Evolutionary conservation across 495 filamentous ascomycete species (phyloP), one percentile per base, ranked within the genome.

Genomic region (Podospora appendiculata): DNA sequence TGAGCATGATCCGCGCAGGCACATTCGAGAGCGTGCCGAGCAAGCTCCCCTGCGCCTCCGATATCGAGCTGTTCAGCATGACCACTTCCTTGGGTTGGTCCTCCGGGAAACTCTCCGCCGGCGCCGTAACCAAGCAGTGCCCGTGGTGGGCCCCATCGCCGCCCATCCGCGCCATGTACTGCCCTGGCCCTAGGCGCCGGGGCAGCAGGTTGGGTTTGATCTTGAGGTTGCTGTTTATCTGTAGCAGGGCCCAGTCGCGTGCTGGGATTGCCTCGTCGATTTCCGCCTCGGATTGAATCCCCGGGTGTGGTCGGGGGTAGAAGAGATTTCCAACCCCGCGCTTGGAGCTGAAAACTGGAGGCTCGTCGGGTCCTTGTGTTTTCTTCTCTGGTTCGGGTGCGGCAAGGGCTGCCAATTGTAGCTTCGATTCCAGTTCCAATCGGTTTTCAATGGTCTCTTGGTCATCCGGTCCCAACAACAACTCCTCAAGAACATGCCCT

Each of bases 211-310:
- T 58, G 14, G 56, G 56, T 32, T 54, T 54, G 18, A 58, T 19
- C 38, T 51, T 50, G 47, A 47, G 7, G 7, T 4, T 16, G 7
- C 11, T 1, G 39, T 58, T 34, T 11, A 58, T 51, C 19, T 54
- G 51, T 33, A 58, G 44, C 8, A 58, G 39, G 13, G 56, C 51
- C 56, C 56, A 58, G 47, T 58, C 56, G 3, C 36, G 32, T 13
- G 45, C 2, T 16, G 40, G 41, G 33, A 34, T 38, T 11, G 33
- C 3, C 11, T 18, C 33, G 4, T 39, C 47, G 12, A 32, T 14
- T 2, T 39, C 36, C 5, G 19, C 47, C 18, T 48, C 33, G 18
- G 25, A 25, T 25, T 19, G 34, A 16, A 12, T 25, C 18, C 2
- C 14, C 7, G 18, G 0, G 10, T 32, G 10, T 41, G 18, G 12